phyloP scores from a whole-genome alignment of 2,329 filamentous ascomycete genomes.

The Aspergillus sp. region DNA sequence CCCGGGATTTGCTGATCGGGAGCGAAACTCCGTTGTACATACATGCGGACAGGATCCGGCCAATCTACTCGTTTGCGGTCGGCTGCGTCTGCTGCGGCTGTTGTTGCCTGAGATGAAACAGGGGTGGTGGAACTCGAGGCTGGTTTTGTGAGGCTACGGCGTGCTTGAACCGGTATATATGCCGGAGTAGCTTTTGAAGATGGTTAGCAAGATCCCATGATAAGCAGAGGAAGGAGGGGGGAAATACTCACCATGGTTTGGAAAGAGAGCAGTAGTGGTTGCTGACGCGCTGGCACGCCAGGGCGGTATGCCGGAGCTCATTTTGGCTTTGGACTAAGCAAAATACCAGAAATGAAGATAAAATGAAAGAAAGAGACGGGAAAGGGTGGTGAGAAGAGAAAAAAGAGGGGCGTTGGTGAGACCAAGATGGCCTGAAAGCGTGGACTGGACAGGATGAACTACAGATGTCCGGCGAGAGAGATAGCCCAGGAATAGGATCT shows the following conservation, averaged over 20 bases:
- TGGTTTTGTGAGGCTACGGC: slow-evolving; percentile 54
- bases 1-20: slow-evolving; percentile 65
- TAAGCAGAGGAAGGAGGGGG: neutral
- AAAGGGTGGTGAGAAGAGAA: slow-evolving; percentile 10
- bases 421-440: slow-evolving; percentile 12
- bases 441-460: slow-evolving; percentile 12
- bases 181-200: slow-evolving; percentile 47
- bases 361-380: slow-evolving; percentile 15
- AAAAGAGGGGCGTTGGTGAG: neutral
- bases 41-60: slow-evolving; percentile 77
- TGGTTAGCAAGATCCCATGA: slow-evolving; percentile 15
- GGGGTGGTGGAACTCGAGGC: slow-evolving; percentile 11
- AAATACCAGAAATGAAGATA: neutral
- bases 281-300: slow-evolving; percentile 38
- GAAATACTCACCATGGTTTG: slow-evolving; percentile 32
- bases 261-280: slow-evolving; percentile 29
- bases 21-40: slow-evolving; percentile 87
- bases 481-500: slow-evolving; percentile 16
- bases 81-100: slow-evolving; percentile 32
- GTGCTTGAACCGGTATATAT: slow-evolving; percentile 62
- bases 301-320: slow-evolving; percentile 41
- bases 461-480: slow-evolving; percentile 17
- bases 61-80: slow-evolving; percentile 65
- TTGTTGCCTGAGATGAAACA: slow-evolving; percentile 25
- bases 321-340: slow-evolving; percentile 22